Evolutionary conservation across 129 eudicot genomes (phyloP), one percentile per base, ranked within the genome.

Genomic region (Escallonia herrerae): DNA sequence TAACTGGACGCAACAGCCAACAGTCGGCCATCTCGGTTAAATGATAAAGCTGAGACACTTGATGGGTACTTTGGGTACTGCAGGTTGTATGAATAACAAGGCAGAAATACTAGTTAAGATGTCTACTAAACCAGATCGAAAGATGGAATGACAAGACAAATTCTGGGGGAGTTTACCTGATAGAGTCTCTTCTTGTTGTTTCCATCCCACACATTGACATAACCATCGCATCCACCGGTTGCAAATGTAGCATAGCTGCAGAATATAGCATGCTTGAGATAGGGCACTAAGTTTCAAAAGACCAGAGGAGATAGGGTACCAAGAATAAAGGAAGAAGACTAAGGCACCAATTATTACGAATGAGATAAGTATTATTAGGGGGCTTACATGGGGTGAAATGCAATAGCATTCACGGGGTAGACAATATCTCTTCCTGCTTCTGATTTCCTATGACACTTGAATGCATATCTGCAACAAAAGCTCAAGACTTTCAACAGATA

Each of bases 391-490:
- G 98, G 98, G 78, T 93, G 98, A 75, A 85, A 93, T 15, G 98
- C 95, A 33, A 93, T 88, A 63, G 96, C 80, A 59, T 93, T 93
- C 54, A 93, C 98, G 46, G 98, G 96, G 82, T 86, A 88, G 52
- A 93, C 98, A 56, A 88, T 88, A 71, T 93, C 98, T 66, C 87
- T 83, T 73, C 98, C 98, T 47, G 87, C 95, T 76, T 93, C 98
- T 39, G 96, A 79, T 82, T 88, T 93, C 40, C 98, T 81, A 75
- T 93, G 98, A 73, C 98, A 93, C 70, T 93, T 93, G 77, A 93
- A 93, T 42, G 98, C 98, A 78, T 93, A 93, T 66, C 96, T 91
- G 87, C 72, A 74, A 22, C 33, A 22, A 71, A 45, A 74, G 15
- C 52, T 62, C 9, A 69, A 44, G 68, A 63, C 15, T 60, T 71